Base-by-base conservation (phyloP, 371 early-diverging fungal species). In the Rhizopus delemar region DNA sequence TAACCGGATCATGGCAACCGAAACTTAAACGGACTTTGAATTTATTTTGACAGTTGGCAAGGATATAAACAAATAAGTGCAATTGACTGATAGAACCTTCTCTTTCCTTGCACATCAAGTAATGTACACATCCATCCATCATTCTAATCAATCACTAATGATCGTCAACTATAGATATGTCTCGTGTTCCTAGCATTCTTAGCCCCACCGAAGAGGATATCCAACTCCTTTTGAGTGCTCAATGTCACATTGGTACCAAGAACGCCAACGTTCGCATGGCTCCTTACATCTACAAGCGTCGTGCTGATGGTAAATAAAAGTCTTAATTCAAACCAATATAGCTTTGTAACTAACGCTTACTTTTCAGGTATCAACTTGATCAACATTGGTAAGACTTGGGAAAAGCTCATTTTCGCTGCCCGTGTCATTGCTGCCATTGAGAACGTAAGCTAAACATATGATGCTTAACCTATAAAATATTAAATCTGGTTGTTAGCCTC, bases 341-440 rank as follows among this genome's bases (percentile, higher is more conserved):
- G 16, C 43, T 12, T 45, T 31, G 29, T n/a, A 39, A 39, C 22
- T 2, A 22, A 22, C 22, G 2, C 22, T 22, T 22, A 22, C 22
- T 22, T 22, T 16, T 41, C 50, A 69, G 65, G 66, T 68, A 69
- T 97, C 79, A 85, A 96, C 91, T 84, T 99, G 77, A 95, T 99
- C 85, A 96, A 99, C 91, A 81, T 98, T 58, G 92, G 92, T 71
- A 97, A 98, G 88, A 98, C 96, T 75, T 99, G 99, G 98, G 98
- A 99, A 84, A 99, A 99, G 90, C 81, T 99, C 46, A 91, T 99
- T 59, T 82, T 99, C 53, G 99, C 99, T 70, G 98, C 99, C 66
- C 94, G 99, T 83, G 87, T 96, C 79, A 94, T 99, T 72, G 95
- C 94, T 58, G 87, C 95, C 72, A 90, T 99, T 73, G 96, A 97